Evolutionary conservation across 306 rosid species (phyloP).

Genomic region (Malus sylvestris): DNA sequence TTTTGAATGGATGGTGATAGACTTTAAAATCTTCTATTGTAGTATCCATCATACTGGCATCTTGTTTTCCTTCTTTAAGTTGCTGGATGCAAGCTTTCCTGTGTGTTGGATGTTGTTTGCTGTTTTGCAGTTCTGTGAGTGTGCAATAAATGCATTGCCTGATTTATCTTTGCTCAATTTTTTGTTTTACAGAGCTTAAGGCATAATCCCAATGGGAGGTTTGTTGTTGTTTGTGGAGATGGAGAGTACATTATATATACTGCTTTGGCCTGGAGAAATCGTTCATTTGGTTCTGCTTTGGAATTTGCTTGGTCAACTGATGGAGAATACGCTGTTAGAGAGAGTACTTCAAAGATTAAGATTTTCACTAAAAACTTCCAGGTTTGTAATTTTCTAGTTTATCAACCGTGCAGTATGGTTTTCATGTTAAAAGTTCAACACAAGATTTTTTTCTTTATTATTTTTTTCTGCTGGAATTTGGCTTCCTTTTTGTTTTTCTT

Average conservation of each 20-base stretch:
- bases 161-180: constrained; percentile 5
- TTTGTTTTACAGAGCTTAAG: constrained; percentile 57
- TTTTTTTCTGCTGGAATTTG: not conserved
- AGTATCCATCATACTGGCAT: not conserved
- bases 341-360: constrained; percentile 93
- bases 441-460: not conserved
- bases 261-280: constrained; percentile 98
- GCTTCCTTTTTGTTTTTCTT: not conserved
- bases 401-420: not conserved
- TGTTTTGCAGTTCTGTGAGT: not conserved
- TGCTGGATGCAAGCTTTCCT: not conserved
- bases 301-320: constrained; percentile 95
- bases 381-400: constrained; percentile 39
- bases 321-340: constrained; percentile 94
- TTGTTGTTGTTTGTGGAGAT: constrained; percentile 99
- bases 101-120: not conserved
- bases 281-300: constrained; percentile 97
- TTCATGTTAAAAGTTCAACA: not conserved
- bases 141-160: not conserved
- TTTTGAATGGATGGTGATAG: not conserved
- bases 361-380: constrained; percentile 88
- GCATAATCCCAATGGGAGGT: constrained; percentile 99
- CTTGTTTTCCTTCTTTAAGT: not conserved
- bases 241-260: constrained; percentile 96
- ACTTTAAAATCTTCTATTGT: not conserved